These are phyloP conservation scores for Globisporangium rhizosaccharum DNA, from an alignment of 352 stramenopile species.

Conservation along the genomic window DNA sequence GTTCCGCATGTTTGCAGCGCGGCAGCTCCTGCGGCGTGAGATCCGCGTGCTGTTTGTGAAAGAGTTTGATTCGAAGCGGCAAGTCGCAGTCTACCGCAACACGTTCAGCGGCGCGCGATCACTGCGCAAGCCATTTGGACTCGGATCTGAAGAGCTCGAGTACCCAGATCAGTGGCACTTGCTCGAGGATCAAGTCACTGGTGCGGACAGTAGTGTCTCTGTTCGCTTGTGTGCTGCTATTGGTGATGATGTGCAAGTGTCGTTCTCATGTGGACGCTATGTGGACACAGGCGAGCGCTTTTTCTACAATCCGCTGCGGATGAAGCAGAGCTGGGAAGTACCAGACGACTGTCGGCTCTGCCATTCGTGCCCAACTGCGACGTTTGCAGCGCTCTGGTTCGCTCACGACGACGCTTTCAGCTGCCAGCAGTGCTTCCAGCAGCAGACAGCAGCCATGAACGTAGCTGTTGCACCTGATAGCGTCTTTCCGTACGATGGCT, in stretches of 20 bases:
- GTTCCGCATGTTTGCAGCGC: slow-evolving; percentile 50
- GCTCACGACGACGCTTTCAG: slow-evolving; percentile 33
- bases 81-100: slow-evolving; percentile 49
- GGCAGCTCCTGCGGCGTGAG: slow-evolving; percentile 40
- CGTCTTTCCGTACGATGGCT: slow-evolving; percentile 51
- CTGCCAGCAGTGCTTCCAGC: slow-evolving; percentile 35
- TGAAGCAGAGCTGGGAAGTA: slow-evolving; percentile 52
- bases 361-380: slow-evolving; percentile 16
- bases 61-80: slow-evolving; percentile 38
- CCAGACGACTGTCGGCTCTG: slow-evolving; percentile 51
- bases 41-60: slow-evolving; percentile 50
- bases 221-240: no score
- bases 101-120: slow-evolving; percentile 28
- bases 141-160: slow-evolving; percentile 52
- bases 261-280: slow-evolving; percentile 34
- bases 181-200: no score
- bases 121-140: slow-evolving; percentile 40
- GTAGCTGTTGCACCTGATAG: slow-evolving; percentile 15
- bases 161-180: slow-evolving; percentile 44
- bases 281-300: slow-evolving; percentile 34
- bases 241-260: slow-evolving; percentile 8
- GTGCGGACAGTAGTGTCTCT: no score
- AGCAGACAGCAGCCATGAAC: slow-evolving; percentile 16
- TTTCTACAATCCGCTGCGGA: slow-evolving; percentile 60
- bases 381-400: slow-evolving; percentile 55